phyloP scores from a whole-genome alignment of 75 land plant species.

The Pinus tabuliformis region DNA sequence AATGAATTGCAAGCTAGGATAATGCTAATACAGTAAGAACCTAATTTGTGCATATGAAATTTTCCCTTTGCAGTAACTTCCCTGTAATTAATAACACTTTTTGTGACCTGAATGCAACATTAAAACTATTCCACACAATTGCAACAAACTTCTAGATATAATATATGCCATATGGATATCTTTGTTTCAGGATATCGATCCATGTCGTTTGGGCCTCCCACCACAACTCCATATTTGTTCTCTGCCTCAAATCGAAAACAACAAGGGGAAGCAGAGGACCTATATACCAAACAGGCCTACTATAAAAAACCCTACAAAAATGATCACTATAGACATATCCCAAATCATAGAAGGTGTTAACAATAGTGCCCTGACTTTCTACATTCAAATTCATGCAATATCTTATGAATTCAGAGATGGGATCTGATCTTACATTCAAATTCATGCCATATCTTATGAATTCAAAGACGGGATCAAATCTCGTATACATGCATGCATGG shows the following conservation, averaged over 20 bases:
- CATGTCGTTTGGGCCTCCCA: too few relatives aligned
- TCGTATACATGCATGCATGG: neutral
- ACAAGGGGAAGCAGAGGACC: constrained; percentile 18
- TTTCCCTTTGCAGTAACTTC: too few relatives aligned
- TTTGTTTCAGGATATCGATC: too few relatives aligned
- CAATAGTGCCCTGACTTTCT: constrained; percentile 28
- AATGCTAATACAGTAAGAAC: too few relatives aligned
- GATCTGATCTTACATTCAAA: neutral
- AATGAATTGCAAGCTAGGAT: too few relatives aligned
- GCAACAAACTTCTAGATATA: too few relatives aligned
- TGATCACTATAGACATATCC: constrained; percentile 24
- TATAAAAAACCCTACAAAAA: neutral
- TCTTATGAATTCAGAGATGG: too few relatives aligned
- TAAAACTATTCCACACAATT: too few relatives aligned
- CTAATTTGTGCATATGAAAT: too few relatives aligned
- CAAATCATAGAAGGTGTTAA: constrained; percentile 29
- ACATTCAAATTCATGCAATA: constrained; percentile 1
- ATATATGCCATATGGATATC: too few relatives aligned
- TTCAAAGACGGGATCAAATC: neutral
- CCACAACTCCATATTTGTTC: neutral
- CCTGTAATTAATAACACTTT: too few relatives aligned
- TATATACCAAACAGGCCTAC: constrained; percentile 27
- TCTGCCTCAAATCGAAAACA: neutral
- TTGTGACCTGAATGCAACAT: too few relatives aligned
- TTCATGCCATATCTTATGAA: constrained; percentile 12